phyloP scores from a whole-genome alignment of 1,139 yeast species.

The Candida glucosophila region DNA sequence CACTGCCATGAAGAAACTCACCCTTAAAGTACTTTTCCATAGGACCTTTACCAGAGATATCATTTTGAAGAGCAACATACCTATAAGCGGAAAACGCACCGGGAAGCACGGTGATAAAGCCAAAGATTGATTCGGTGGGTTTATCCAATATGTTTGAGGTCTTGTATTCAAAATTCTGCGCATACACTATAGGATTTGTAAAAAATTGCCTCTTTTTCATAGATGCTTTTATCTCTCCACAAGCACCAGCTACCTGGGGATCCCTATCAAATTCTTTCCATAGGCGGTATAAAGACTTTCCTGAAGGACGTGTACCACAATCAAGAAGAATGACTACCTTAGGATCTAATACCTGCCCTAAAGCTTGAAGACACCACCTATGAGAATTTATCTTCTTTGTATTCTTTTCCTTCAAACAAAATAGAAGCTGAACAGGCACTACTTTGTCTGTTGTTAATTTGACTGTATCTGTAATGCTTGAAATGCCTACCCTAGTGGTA shows the following conservation, averaged over 20 bases:
- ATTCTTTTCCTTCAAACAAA: constrained; percentile 39
- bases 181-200: constrained; percentile 40
- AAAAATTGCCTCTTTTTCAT: constrained; percentile 31
- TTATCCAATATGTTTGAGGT: constrained; percentile 95
- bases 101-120: constrained; percentile 88
- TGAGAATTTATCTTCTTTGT: constrained; percentile 43
- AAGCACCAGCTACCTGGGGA: constrained; percentile 42
- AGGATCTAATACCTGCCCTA: constrained; percentile 37
- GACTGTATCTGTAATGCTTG: constrained; percentile 38
- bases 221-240: constrained; percentile 42
- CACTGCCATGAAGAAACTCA: constrained; percentile 38
- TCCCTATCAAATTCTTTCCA: constrained; percentile 44
- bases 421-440: constrained; percentile 40
- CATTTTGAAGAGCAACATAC: constrained; percentile 76
- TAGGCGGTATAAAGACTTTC: constrained; percentile 36
- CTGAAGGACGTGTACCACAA: constrained; percentile 42
- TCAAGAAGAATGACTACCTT: constrained; percentile 35
- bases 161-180: constrained; percentile 58
- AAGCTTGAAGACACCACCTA: constrained; percentile 45
- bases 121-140: constrained; percentile 88
- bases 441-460: constrained; percentile 40
- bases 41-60: constrained; percentile 76
- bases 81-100: constrained; percentile 96
- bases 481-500: constrained; percentile 42
- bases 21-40: constrained; percentile 42